Evolutionary conservation across 768 basidiomycete genomes (phyloP), one percentile per base, ranked within the genome.

Genomic region (Chlorophyllum brunneum): DNA sequence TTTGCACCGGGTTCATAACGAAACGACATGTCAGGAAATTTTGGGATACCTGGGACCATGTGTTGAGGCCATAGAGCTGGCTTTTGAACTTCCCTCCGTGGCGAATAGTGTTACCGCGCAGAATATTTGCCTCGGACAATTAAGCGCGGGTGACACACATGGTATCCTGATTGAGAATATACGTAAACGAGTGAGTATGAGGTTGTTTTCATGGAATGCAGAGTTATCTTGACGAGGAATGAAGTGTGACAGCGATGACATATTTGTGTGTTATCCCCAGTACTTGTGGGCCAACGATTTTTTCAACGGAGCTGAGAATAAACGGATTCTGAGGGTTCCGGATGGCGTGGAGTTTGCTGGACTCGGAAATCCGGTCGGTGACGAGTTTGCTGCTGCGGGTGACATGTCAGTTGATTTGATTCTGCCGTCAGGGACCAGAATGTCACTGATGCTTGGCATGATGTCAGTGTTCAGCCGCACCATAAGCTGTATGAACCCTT

Each of bases 1-100:
- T 42, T 44, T 58, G 13, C 54, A 57, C 33, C 49, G 65, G 48
- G 48, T 68, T n/a, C 67, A 66, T 56, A 69, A 68, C 43, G 43
- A 60, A 4, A 65, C 65, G 1, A 62, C 62, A 3, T 71, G 68
- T 42, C 24, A 48, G 0, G 61, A 63, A 20, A 18, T 63, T 13
- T 63, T 58, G 51, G 48, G 47, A 8, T 24, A 49, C 1, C 62
- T 67, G 5, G 65, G 68, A 0, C 30, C 15, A 4, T 70, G 70
- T 48, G 49, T 70, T 48, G 61, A 54, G 51, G 61, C 42, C 20
- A 62, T 61, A 43, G 57, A 41, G 27, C 39, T 56, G 29, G 60
- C 61, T 2, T 55, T 56, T 22, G 48, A 60, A n/a, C 43, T 16
- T 9, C 51, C 58, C 13, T 29, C 48, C 24, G 26, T 34, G 2